Evolutionary conservation across 192 early-diverging fungal genomes (phyloP), one percentile per base, ranked within the genome.

Genomic region (Coemansia sp.): DNA sequence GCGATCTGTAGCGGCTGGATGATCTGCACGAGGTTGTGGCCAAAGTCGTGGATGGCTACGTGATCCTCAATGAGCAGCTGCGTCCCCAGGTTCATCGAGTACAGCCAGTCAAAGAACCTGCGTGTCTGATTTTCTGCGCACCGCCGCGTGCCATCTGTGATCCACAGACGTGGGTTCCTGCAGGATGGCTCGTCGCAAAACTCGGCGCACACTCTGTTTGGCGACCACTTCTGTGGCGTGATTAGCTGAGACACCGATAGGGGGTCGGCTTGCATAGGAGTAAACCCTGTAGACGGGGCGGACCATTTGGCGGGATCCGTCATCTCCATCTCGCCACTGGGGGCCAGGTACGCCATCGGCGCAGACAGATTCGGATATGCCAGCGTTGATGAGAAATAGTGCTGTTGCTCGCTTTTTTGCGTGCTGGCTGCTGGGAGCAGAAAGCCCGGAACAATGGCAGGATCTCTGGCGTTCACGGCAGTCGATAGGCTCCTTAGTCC

Each of bases 1-100:
- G 85, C 84, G 30, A 85, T 83, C 10, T 75, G 64, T 42, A 85
- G 71, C 16, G 86, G 87, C 59, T 81, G 79, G 53, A 87, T 77
- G 31, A 83, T 83, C 67, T 83, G 77, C 39, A 87, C 84, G 7
- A 88, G 69, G 57, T 86, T 88, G 58, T 73, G 67, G 9, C 77
- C 67, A 25, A 79, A 74, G 49, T 88, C 85, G 53, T 82, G 79
- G 43, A 88, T 78, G 3, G 85, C 79, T 13, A 87, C 68, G 49
- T 88, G 79, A 59, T 88, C 84, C 58, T 83, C 82, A 58, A 88
- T 86, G 61, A 88, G 70, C 45, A 88, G 79, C 67, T 84, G 84
- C n/a, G 86, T 84, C 29, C 86, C 84, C 20, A 88, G 60, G 64
- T 82, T 87, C 70, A 86, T 82, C 34, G 84, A 79, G 65, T 87